Evolutionary conservation across 2,329 filamentous ascomycete genomes (phyloP).

Genomic region (Colletotrichum ledebouriae): DNA sequence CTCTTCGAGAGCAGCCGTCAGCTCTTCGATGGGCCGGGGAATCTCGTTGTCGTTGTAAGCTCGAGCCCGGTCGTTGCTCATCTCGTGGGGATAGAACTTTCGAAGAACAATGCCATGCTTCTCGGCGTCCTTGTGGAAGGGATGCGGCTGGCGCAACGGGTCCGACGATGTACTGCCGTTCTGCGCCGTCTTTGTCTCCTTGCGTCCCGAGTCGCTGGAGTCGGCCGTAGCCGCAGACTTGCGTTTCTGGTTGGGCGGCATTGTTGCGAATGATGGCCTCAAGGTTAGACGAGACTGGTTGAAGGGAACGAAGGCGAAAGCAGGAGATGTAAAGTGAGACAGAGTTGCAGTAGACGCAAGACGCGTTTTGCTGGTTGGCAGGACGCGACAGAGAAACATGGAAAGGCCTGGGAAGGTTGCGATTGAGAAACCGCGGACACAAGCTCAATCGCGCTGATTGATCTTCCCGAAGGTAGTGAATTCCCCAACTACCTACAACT

Average conservation of each 20-base stretch:
- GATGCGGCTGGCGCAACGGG: constrained; percentile 61
- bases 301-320: neutral
- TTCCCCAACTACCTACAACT: too few relatives aligned
- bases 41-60: constrained; percentile 80
- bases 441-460: neutral
- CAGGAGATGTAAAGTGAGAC: neutral
- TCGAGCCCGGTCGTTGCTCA: constrained; percentile 82
- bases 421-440: too few relatives aligned
- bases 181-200: constrained; percentile 52
- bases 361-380: constrained; percentile 23
- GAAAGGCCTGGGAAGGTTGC: too few relatives aligned
- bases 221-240: constrained; percentile 44
- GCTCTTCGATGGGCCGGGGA: constrained; percentile 78
- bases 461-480: too few relatives aligned
- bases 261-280: constrained; percentile 35
- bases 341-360: neutral
- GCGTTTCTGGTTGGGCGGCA: constrained; percentile 50
- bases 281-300: neutral
- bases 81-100: constrained; percentile 87
- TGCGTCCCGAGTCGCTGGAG: constrained; percentile 43
- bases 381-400: constrained; percentile 33
- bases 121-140: constrained; percentile 60
- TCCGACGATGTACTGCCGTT: constrained; percentile 44
- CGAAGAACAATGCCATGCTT: constrained; percentile 75
- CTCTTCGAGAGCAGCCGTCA: constrained; percentile 71